Evolutionary conservation across 352 stramenopile genomes (phyloP), one percentile per base, ranked within the genome.

Genomic region (Phytophthora pseudosyringae): DNA sequence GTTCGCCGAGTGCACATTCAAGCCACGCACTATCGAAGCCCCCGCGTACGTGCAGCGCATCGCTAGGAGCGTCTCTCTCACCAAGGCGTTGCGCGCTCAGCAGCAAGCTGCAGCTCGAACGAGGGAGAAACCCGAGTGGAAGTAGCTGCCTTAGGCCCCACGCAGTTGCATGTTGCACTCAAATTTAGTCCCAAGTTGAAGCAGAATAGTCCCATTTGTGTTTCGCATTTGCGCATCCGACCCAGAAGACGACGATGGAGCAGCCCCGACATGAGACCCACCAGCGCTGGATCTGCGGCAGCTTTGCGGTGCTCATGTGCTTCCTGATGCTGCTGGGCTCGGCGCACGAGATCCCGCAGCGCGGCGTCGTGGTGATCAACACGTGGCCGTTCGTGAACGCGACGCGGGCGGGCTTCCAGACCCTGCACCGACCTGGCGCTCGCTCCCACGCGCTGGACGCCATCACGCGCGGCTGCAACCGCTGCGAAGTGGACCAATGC

Each of bases 1-100:
- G 59, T 93, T 96, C 46, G 76, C 82, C 25, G 83, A 94, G 59
- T 94, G 88, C 66, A 94, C 88, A 0, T 96, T 94, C 69, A 91
- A 93, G 43, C 86, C 86, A 8, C 78, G 81, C 12, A 96, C 84
- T 40, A 96, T 94, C 46, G 78, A 94, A 44, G 86, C 85, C 1
- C 88, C 88, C 11, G 78, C 75, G n/a, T 95, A 94, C 53, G 83
- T 94, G 25, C 79, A 94, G 43, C 84, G 84, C 32, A 95, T 94
- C n/a, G 87, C 87, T 5, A 72, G 83, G 18, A 93, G 82, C 39
- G 80, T 94, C 21, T 82, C 80, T 21, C 59, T 94, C 9, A 88
- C 81, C 2, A 94, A 93, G 40, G 76, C 80, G 8, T 57, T 92
- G 12, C 75, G 84, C 46, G 72, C 86, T 8, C 81, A 92, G 40